phyloP scores from a whole-genome alignment of 2,329 filamentous ascomycete species.

The Ophiostoma populinum region DNA sequence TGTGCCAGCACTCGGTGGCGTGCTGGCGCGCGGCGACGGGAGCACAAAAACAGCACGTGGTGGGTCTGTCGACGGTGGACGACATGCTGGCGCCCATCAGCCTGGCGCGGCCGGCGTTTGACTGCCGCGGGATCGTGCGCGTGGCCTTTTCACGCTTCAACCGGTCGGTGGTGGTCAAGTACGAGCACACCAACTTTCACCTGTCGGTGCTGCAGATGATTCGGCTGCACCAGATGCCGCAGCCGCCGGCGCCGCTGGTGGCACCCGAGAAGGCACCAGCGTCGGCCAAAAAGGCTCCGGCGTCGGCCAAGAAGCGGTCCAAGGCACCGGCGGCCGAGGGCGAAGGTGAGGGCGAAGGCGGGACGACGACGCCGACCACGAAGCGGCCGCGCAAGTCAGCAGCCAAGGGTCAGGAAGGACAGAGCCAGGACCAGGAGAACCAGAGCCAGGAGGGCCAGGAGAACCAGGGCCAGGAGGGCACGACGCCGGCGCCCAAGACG shows the following conservation, averaged over 20 bases:
- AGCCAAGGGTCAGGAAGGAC: background rate
- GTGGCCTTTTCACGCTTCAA: slow-evolving; percentile 31
- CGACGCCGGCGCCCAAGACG: background rate
- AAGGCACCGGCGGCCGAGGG: background rate
- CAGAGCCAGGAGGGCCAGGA: too few species aligned
- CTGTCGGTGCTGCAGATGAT: slow-evolving; percentile 34
- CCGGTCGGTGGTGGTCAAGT: slow-evolving; percentile 32
- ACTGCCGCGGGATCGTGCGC: slow-evolving; percentile 34
- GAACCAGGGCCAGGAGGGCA: too few species aligned
- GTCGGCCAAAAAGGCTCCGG: slow-evolving; percentile 4
- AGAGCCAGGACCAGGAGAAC: too few species aligned
- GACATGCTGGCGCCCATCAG: slow-evolving; percentile 27
- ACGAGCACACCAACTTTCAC: slow-evolving; percentile 40
- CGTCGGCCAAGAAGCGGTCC: slow-evolving; percentile 5
- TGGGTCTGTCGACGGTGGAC: slow-evolving; percentile 32
- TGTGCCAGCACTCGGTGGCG: slow-evolving; percentile 34
- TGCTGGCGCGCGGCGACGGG: slow-evolving; percentile 31
- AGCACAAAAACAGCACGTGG: slow-evolving; percentile 23
- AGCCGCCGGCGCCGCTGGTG: slow-evolving; percentile 16
- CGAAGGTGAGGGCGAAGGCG: background rate
- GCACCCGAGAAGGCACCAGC: background rate
- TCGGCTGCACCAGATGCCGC: slow-evolving; percentile 28
- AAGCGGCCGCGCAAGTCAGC: background rate
- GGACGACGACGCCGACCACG: background rate
- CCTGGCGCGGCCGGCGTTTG: slow-evolving; percentile 37